Conservation (phyloP, 1,139 yeast genomes). For the Trichomonascaceae sp. region DNA sequence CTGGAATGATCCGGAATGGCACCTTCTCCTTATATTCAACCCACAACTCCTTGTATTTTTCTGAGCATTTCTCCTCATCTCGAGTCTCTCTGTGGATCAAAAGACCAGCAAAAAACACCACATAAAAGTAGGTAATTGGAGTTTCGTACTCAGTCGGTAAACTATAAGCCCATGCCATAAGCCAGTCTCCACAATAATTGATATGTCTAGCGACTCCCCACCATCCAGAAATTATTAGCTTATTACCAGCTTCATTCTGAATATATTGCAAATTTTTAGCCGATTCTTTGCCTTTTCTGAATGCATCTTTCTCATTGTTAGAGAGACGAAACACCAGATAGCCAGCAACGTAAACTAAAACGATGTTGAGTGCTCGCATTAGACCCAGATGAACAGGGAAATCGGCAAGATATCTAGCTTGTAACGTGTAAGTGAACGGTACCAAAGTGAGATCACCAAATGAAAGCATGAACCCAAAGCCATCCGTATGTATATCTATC, state of each 20-base stretch:
- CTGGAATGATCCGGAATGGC: constrained; percentile 88
- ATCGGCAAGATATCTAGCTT: constrained; percentile 71
- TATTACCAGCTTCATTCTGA: constrained; percentile 70
- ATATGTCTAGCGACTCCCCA: constrained; percentile 92
- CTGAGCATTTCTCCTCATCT: constrained; percentile 86
- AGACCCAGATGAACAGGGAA: constrained; percentile 56
- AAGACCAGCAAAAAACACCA: constrained; percentile 72
- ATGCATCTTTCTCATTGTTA: constrained; percentile 77
- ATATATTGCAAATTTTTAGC: constrained; percentile 60
- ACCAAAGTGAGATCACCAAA: constrained; percentile 92
- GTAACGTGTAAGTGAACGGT: constrained; percentile 89
- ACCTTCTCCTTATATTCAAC: constrained; percentile 69
- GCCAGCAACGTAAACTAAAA: constrained; percentile 52
- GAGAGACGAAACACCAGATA: constrained; percentile 78
- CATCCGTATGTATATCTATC: constrained; percentile 96
- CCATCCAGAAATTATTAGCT: constrained; percentile 86
- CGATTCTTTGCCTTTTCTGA: constrained; percentile 69
- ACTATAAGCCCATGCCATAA: constrained; percentile 90
- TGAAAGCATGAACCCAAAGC: constrained; percentile 92
- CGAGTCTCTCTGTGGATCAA: constrained; percentile 82
- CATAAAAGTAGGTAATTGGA: constrained; percentile 81
- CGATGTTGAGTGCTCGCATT: constrained; percentile 32
- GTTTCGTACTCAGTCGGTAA: constrained; percentile 80
- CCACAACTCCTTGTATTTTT: constrained; percentile 85
- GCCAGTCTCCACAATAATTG: constrained; percentile 93